Evolutionary conservation across 2,329 filamentous ascomycete species (phyloP), one percentile per base, ranked within the genome.

Genomic region (Cordyceps farinosa): DNA sequence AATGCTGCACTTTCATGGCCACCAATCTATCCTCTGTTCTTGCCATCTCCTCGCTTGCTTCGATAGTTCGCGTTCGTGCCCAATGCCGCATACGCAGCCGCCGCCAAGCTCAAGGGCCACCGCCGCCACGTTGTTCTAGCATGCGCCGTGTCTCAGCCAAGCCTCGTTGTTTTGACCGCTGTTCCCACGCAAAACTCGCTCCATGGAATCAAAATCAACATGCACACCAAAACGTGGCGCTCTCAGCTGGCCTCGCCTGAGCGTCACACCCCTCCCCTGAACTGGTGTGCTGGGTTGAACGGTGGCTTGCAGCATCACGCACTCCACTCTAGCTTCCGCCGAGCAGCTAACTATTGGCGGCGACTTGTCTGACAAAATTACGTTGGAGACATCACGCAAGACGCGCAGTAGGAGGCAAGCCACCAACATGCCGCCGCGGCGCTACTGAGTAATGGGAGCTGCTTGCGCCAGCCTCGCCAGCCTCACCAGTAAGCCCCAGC

Each of bases 201-300:
- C 22, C 9, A 30, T 13, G 22, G 3, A n/a, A 9, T 34, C 54
- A 34, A 47, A 27, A 11, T n/a, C 8, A 8, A 48, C n/a, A 30
- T 17, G 27, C 44, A 40, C 44, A 13, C 30, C 17, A 51, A 48
- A 51, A n/a, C 15, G 56, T 51, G 56, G 56, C 56, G 56, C 17
- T 51, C 56, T 42, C 56, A 59, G 56, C 56, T 59, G 56, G 56
- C 45, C 56, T 59, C 45, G 45, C 56, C 56, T 51, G 44, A 32
- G 32, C 44, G 48, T 44, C 53, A 56, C 29, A 9, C 32, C 17
- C 42, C 30, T 30, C 11, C n/a, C 55, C n/a, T 29, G 9, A 7
- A 8, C 29, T 22, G 40, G 42, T 34, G 30, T 47, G 22, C 22
- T 36, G 13, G 38, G 38, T 22, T 7, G 5, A 59, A 50, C 36